Conservation (phyloP, 2,329 filamentous ascomycete genomes). For the Colletotrichum sidae region DNA sequence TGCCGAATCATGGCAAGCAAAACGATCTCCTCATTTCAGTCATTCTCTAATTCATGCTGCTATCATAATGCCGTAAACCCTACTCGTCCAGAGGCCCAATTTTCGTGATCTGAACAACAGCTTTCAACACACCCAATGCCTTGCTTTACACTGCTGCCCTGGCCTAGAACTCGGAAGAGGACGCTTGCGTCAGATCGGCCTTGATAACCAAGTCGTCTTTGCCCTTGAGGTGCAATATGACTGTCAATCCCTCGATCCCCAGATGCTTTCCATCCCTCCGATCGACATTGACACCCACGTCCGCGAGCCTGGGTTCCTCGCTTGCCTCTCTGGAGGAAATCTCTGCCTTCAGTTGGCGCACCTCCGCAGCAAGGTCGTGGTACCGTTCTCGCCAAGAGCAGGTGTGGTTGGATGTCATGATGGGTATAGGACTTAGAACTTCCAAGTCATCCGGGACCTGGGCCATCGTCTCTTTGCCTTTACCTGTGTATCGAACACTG, state of each 20-base stretch:
- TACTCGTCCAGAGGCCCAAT: constrained; percentile 9
- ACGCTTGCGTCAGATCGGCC: constrained; percentile 52
- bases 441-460: constrained; percentile 31
- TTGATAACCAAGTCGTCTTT: constrained; percentile 65
- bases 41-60: constrained; percentile 29
- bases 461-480: not conserved
- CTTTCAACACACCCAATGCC: not conserved
- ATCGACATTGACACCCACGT: constrained; percentile 40
- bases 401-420: constrained; percentile 52
- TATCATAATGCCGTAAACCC: constrained; percentile 23
- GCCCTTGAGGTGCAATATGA: constrained; percentile 61
- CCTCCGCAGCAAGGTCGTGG: constrained; percentile 53
- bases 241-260: constrained; percentile 61
- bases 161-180: constrained; percentile 12
- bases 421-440: constrained; percentile 48
- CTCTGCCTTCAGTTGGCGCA: constrained; percentile 55
- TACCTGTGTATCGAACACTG: not conserved
- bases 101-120: not conserved
- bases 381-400: constrained; percentile 58
- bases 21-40: constrained; percentile 4
- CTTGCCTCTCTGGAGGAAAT: constrained; percentile 42
- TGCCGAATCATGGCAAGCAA: not conserved
- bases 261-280: constrained; percentile 48
- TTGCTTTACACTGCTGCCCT: too few relatives aligned
- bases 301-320: constrained; percentile 24